A percentile compares a stretch with the other conserved stretches of the same genome.
phyloP scores from a whole-genome alignment of 768 basidiomycete genomes.

The Phaffia tasmanica region DNA sequence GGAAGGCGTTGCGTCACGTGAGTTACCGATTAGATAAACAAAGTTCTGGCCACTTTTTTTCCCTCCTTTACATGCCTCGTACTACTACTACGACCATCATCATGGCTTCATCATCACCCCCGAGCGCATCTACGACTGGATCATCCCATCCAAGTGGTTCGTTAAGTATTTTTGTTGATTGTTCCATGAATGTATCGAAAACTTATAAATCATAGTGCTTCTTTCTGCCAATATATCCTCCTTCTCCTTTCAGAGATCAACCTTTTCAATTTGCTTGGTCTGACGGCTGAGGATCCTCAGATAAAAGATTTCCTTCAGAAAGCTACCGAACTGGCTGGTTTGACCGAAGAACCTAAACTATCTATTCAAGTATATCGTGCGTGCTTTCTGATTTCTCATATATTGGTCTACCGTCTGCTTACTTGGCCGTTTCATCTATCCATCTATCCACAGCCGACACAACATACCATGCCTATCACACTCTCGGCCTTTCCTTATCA shows the following conservation, averaged over 20 bases:
- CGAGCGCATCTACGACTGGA: too few relatives aligned
- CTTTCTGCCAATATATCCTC: not conserved
- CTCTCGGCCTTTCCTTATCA: not conserved
- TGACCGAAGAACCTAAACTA: not conserved
- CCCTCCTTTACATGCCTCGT: too few relatives aligned
- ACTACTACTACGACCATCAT: too few relatives aligned
- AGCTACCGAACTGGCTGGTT: not conserved
- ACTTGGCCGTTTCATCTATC: not conserved
- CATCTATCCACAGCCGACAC: not conserved
- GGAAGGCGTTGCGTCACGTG: too few relatives aligned
- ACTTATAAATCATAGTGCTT: too few relatives aligned
- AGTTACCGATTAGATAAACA: too few relatives aligned
- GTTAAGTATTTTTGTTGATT: too few relatives aligned
- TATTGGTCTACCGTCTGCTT: not conserved
- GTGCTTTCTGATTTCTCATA: not conserved
- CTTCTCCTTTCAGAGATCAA: not conserved
- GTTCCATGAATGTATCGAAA: too few relatives aligned
- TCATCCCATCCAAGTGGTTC: too few relatives aligned
- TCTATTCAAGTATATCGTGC: not conserved
- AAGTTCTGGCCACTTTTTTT: too few relatives aligned
- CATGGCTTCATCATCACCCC: too few relatives aligned
- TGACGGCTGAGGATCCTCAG: not conserved
- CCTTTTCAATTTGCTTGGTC: conserved; percentile 3
- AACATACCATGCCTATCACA: not conserved
- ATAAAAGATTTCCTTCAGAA: not conserved